phyloP scores from a whole-genome alignment of 441 rosid genomes.

The Aquilaria agallochum region DNA sequence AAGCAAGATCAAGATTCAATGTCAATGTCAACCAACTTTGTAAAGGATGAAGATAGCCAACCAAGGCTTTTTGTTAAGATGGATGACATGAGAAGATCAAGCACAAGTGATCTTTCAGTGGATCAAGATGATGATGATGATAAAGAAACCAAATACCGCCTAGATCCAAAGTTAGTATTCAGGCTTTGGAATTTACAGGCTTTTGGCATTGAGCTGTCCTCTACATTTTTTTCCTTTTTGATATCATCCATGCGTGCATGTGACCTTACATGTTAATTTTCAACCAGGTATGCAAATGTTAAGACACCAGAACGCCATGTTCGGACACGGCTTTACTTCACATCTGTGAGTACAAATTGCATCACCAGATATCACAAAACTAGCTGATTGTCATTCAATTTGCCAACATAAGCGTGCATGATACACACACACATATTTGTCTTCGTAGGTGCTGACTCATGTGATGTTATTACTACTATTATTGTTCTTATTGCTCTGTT shows the following conservation, averaged over 20 bases:
- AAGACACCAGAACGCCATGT: constrained; percentile 99
- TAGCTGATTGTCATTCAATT: background rate
- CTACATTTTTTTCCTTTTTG: constrained; percentile 9
- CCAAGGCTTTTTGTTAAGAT: constrained; percentile 45
- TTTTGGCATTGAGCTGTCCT: background rate
- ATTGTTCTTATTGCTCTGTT: too few species aligned
- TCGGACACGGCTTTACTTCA: constrained; percentile 97
- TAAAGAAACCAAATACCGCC: constrained; percentile 92
- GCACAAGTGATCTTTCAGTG: constrained; percentile 60
- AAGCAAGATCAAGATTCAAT: constrained; percentile 57
- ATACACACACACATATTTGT: too few species aligned
- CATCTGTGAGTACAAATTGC: constrained; percentile 70
- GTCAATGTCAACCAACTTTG: constrained; percentile 31
- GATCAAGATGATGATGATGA: constrained; percentile 97
- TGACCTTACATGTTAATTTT: constrained; percentile 6
- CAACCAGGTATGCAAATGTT: constrained; percentile 90
- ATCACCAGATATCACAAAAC: background rate
- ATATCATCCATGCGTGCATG: too few species aligned
- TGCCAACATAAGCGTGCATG: background rate
- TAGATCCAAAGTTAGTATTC: constrained; percentile 80
- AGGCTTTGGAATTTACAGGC: constrained; percentile 3
- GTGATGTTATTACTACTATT: too few species aligned
- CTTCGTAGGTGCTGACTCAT: too few species aligned
- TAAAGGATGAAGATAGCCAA: constrained; percentile 56
- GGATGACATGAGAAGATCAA: constrained; percentile 69